These are phyloP conservation scores for Monotropa hypopitys DNA, from an alignment of 179 eudicot genomes.

Conservation along the genomic window DNA sequence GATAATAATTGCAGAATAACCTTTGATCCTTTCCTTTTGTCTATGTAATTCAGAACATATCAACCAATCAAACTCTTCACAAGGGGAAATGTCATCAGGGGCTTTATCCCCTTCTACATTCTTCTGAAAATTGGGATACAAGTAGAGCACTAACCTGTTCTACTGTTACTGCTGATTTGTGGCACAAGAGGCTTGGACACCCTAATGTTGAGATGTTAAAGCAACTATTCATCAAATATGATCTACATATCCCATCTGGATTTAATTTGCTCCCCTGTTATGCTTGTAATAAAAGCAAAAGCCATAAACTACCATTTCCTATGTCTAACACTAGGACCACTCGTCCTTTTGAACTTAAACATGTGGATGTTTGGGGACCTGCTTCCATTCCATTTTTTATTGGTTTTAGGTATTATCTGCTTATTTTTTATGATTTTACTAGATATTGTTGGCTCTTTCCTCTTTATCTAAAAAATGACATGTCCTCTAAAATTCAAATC, in stretches of 20 bases:
- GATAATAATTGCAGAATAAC: not conserved
- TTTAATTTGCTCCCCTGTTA: too few relatives aligned
- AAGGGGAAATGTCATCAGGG: not conserved
- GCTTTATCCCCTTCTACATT: not conserved
- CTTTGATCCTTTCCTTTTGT: not conserved
- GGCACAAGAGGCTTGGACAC: not conserved
- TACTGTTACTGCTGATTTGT: too few relatives aligned
- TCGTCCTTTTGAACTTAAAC: not conserved
- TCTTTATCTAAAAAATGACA: too few relatives aligned
- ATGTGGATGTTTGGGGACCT: not conserved
- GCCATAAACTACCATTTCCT: not conserved
- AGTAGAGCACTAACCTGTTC: fast-evolving
- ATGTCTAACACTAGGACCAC: not conserved
- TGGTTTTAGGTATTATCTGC: not conserved
- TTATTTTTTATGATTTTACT: not conserved
- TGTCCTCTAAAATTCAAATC: not conserved
- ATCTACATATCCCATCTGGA: too few relatives aligned
- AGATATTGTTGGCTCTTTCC: not conserved
- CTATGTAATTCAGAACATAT: not conserved
- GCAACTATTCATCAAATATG: too few relatives aligned
- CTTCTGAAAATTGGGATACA: not conserved
- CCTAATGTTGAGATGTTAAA: too few relatives aligned
- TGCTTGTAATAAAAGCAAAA: not conserved
- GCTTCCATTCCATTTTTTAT: not conserved
- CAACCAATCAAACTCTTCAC: not conserved